Evolutionary conservation across 2,329 filamentous ascomycete species (phyloP).

Genomic region (Fusarium redolens): DNA sequence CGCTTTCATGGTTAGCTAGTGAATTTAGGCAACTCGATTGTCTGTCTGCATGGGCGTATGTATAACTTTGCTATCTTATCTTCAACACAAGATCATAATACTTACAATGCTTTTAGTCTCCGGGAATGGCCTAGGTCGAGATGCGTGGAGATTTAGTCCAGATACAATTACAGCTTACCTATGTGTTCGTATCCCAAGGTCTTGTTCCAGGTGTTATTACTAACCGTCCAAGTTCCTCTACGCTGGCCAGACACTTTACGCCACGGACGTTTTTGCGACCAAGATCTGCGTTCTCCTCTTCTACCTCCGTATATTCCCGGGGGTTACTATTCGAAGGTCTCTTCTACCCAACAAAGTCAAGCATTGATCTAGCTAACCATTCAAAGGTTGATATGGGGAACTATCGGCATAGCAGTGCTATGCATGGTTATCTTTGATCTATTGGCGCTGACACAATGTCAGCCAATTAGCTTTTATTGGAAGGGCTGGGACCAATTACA

Average conservation of each 20-base stretch:
- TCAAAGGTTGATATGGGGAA: conserved; percentile 15
- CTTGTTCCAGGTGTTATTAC: fast-evolving
- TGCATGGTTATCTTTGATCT: conserved; percentile 6
- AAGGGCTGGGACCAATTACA: conserved; percentile 2
- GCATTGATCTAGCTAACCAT: fast-evolving
- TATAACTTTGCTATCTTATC: fast-evolving
- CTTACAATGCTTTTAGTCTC: neutral
- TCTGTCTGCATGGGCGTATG: conserved; percentile 7
- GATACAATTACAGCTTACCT: conserved; percentile 5
- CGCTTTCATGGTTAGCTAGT: neutral
- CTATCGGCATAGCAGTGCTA: neutral
- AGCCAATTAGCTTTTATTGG: conserved; percentile 21
- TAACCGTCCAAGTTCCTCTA: conserved; percentile 11
- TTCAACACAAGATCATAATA: fast-evolving
- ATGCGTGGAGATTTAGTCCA: conserved; percentile 9
- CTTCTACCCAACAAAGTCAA: neutral
- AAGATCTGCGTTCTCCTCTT: conserved; percentile 28
- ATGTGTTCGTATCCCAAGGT: neutral
- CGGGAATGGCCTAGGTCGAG: conserved; percentile 7
- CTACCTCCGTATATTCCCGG: conserved; percentile 25
- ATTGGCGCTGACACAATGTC: conserved; percentile 1
- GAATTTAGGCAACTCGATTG: neutral
- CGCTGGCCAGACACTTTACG: conserved; percentile 14
- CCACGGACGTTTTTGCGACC: conserved; percentile 12
- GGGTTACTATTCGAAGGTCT: neutral